A percentile compares a stretch with the other conserved stretches of the same genome.
These are phyloP conservation scores for Apiospora kogelbergensis DNA, from an alignment of 2,329 filamentous ascomycete genomes.

Conservation along the genomic window DNA sequence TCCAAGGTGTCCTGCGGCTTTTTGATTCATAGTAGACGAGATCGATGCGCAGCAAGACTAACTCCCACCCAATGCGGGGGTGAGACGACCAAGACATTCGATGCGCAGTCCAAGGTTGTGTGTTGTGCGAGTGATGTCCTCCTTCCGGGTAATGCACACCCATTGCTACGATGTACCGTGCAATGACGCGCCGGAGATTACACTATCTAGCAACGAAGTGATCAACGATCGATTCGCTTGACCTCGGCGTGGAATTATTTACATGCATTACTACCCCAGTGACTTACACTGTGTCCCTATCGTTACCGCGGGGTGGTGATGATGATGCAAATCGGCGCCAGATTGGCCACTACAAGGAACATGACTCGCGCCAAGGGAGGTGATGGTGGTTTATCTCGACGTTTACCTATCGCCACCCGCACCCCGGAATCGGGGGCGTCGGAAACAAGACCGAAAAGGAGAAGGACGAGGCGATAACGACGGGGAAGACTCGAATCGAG, in stretches of 20 bases:
- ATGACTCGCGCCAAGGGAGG: neutral
- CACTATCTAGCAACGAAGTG: neutral
- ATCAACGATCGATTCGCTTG: neutral
- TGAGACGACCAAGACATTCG: neutral
- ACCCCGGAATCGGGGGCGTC: neutral
- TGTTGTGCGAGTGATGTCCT: neutral
- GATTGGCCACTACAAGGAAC: neutral
- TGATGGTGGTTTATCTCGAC: neutral
- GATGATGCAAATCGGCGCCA: neutral
- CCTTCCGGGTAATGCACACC: neutral
- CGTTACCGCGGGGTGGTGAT: neutral
- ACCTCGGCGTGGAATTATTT: neutral
- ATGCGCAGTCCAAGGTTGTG: neutral
- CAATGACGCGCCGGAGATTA: neutral
- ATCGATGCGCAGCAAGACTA: slow-evolving; percentile 40
- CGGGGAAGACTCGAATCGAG: neutral
- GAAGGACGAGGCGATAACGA: neutral
- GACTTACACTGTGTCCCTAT: neutral
- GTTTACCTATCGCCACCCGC: neutral
- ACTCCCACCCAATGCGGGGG: neutral
- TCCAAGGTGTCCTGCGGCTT: neutral
- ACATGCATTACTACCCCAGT: neutral
- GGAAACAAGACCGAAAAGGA: no score
- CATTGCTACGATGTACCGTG: neutral
- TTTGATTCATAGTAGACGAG: neutral